Evolutionary conservation across 192 early-diverging fungal genomes (phyloP).

Genomic region (Linnemannia elongata): DNA sequence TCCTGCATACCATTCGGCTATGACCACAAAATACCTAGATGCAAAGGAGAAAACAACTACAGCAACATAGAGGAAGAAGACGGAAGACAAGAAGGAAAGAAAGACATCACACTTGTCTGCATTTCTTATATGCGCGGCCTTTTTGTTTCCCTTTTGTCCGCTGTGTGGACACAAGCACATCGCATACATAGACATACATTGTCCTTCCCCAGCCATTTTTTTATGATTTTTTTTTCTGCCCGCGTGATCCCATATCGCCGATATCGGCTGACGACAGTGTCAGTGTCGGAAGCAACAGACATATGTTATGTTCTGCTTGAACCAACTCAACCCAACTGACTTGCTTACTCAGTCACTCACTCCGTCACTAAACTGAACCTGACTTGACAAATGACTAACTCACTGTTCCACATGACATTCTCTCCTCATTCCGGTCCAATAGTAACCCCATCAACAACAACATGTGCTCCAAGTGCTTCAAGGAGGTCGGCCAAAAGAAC

Average conservation of each 20-base stretch:
- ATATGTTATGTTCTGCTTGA: neutral
- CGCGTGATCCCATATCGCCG: slow-evolving; percentile 6
- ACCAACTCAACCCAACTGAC: neutral
- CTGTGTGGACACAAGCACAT: neutral
- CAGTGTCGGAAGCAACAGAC: neutral
- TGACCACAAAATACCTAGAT: neutral
- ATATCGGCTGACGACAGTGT: slow-evolving; percentile 1
- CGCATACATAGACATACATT: neutral
- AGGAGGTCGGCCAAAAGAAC: slow-evolving; percentile 66
- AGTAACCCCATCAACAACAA: slow-evolving; percentile 78
- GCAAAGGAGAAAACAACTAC: neutral
- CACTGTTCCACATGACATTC: neutral
- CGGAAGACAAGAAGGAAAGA: neutral
- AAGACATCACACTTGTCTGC: neutral
- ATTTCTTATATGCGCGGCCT: neutral
- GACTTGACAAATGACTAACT: slow-evolving; percentile 8
- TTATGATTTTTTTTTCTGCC: neutral
- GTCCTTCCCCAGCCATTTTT: neutral
- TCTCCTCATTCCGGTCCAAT: slow-evolving; percentile 12
- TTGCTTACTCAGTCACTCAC: too few species aligned
- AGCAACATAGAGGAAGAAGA: neutral
- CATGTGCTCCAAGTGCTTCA: slow-evolving; percentile 87
- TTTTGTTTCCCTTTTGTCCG: neutral
- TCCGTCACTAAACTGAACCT: neutral
- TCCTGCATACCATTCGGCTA: slow-evolving; percentile 8